These are phyloP conservation scores for Diplodia intermedia DNA, from an alignment of 2,329 filamentous ascomycete genomes.

Conservation along the genomic window DNA sequence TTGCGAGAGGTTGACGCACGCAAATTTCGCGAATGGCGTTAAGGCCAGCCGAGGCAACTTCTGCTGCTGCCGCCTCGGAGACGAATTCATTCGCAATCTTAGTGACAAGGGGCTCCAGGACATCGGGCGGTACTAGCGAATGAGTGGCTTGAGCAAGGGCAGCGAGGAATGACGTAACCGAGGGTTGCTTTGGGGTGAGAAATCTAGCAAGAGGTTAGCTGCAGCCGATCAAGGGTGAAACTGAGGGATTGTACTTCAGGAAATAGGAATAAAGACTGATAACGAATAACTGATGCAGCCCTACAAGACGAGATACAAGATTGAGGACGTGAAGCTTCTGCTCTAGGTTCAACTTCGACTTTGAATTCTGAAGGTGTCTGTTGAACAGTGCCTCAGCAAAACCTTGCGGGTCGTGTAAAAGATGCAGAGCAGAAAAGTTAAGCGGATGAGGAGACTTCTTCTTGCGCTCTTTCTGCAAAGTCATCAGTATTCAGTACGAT, in stretches of 20 bases:
- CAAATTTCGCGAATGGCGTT: conserved; percentile 96
- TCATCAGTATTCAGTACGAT: conserved; percentile 5
- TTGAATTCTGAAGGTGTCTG: conserved; percentile 88
- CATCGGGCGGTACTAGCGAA: conserved; percentile 88
- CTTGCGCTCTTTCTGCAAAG: conserved; percentile 70
- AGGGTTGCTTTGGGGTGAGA: conserved; percentile 84
- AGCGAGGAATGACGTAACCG: conserved; percentile 90
- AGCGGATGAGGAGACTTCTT: conserved; percentile 86
- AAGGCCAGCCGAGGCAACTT: conserved; percentile 89
- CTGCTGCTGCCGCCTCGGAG: conserved; percentile 87
- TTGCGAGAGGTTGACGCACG: conserved; percentile 89
- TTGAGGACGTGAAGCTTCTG: conserved; percentile 90
- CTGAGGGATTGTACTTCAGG: conserved; percentile 67
- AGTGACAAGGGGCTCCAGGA: conserved; percentile 84
- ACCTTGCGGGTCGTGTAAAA: conserved; percentile 91
- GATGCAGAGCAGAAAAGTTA: conserved; percentile 94
- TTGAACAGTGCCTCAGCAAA: conserved; percentile 90
- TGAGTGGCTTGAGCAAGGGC: conserved; percentile 92
- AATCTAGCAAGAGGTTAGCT: conserved; percentile 45
- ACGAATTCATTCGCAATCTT: conserved; percentile 99
- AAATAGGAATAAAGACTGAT: conserved; percentile 96
- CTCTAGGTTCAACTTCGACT: conserved; percentile 83
- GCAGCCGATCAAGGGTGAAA: not conserved
- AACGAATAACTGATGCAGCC: conserved; percentile 89
- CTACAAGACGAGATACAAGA: conserved; percentile 87